A percentile compares a stretch with the other conserved stretches of the same genome.
These are phyloP conservation scores for Epichloe brachyelytri DNA, from an alignment of 2,329 filamentous ascomycete species.

Conservation along the genomic window DNA sequence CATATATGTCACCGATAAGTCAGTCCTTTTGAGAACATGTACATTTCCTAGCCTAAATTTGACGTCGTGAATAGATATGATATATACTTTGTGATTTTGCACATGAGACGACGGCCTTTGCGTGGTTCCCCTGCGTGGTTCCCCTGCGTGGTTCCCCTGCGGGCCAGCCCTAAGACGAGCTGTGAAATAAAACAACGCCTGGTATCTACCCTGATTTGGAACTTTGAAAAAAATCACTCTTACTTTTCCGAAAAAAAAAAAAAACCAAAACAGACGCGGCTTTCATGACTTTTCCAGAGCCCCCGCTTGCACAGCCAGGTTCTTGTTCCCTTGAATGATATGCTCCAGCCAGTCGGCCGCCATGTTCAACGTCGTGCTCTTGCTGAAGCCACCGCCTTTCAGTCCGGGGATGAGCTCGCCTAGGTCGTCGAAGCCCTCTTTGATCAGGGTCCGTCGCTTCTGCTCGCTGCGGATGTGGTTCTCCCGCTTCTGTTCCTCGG, in stretches of 20 bases:
- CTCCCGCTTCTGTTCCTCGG: conserved; percentile 67
- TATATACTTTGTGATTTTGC: not conserved
- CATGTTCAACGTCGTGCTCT: conserved; percentile 65
- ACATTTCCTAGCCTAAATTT: not conserved
- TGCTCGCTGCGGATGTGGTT: conserved; percentile 85
- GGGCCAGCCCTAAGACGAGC: not conserved
- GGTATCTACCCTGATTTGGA: not conserved
- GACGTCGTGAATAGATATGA: not conserved
- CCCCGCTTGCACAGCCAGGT: conserved; percentile 25
- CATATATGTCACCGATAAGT: too few species aligned
- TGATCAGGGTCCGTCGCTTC: conserved; percentile 70
- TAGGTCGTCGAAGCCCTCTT: conserved; percentile 73
- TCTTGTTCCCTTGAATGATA: conserved; percentile 54
- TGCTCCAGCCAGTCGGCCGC: conserved; percentile 69
- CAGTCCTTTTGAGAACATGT: too few species aligned
- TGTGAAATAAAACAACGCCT: not conserved
- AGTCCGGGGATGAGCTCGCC: conserved; percentile 63
- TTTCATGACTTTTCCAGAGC: conserved; percentile 1
- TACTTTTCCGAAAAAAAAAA: not conserved
- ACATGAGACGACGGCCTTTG: not conserved
- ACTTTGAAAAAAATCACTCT: not conserved
- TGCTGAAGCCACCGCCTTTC: conserved; percentile 63
- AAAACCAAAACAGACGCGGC: not conserved
- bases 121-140: not conserved
- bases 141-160: not conserved